phyloP scores from a whole-genome alignment of 495 filamentous ascomycete genomes.

The Penicillium herquei region DNA sequence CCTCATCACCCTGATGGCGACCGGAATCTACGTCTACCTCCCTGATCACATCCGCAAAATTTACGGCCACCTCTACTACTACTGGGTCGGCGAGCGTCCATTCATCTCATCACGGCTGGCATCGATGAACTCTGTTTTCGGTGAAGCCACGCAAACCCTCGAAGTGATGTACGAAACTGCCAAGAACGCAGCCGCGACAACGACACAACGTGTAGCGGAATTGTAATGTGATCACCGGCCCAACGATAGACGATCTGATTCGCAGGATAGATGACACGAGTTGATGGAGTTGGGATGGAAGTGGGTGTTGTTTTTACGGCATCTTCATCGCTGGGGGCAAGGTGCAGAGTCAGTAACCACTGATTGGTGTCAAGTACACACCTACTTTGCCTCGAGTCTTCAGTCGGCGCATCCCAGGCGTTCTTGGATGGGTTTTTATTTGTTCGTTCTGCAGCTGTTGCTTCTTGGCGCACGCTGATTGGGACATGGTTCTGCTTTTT shows the following conservation, averaged over 20 bases:
- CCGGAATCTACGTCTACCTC: conserved; percentile 85
- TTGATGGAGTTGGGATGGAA: neutral
- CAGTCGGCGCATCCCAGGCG: conserved; percentile 13
- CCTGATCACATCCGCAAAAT: conserved; percentile 83
- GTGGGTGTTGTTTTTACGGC: neutral
- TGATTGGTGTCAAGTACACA: neutral
- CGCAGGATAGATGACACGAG: neutral
- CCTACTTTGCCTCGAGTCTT: neutral
- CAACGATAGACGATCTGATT: neutral
- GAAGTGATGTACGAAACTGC: conserved; percentile 45
- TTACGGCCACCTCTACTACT: conserved; percentile 84
- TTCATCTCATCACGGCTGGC: conserved; percentile 37
- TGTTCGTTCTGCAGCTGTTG: conserved; percentile 1
- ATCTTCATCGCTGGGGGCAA: neutral
- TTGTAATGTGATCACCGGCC: conserved; percentile 23
- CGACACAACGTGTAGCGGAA: conserved; percentile 35
- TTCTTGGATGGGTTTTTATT: neutral
- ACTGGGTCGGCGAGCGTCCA: conserved; percentile 74
- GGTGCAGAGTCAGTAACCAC: neutral
- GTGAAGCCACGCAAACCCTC: conserved; percentile 35
- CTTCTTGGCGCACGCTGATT: neutral
- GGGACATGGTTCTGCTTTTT: neutral
- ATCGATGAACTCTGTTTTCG: conserved; percentile 39
- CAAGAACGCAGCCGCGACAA: conserved; percentile 37
- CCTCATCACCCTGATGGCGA: conserved; percentile 77